Evolutionary conservation across 2,329 filamentous ascomycete genomes (phyloP), one percentile per base, ranked within the genome.

Genomic region (Setomelanomma holmii): DNA sequence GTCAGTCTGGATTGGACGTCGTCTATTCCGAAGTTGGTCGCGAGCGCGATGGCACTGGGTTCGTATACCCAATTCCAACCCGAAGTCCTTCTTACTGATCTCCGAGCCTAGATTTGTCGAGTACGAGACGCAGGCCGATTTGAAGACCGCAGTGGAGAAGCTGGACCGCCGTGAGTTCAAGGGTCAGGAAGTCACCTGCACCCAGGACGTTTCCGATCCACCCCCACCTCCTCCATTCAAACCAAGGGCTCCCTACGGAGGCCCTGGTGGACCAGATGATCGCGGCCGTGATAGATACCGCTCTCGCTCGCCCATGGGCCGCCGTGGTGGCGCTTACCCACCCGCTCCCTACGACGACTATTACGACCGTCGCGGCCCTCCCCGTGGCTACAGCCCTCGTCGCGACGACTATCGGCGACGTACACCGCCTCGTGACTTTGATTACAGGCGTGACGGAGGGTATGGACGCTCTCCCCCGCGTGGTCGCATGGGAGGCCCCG

Each of bases 1-100:
- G 95, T 75, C 91, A 96, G 78, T 96, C 93, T 76, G 92, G 92
- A 78, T 86, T 96, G 77, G 95, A 98, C 76, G 95, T 99, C 63
- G 95, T 99, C 71, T 99, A 96, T 77, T 97, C 93, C 62, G 95
- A 99, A 80, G 96, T 96, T 55, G 89, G 88, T 68, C 92, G 93
- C 70, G 93, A 96, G 74, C 89, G 89, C 63, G 91, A 96, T 75
- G 91, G 92, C 63, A 91, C 90, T 85, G 93, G 93, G 92, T 96
- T 78, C 78, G 89, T 82, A 55, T 41, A 54, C 35, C 38, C 49
- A 17, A 20, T 14, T n/a, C n/a, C 5, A 35, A 10, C 36, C 17
- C 7, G 22, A 11, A 4, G 10, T 3, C 14, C 10, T 17, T 5
- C 27, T 47, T 34, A 49, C 62, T 65, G 46, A 66, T 46, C 30